Conservation (phyloP, 495 filamentous ascomycete genomes). For the Xylaria scruposa region DNA sequence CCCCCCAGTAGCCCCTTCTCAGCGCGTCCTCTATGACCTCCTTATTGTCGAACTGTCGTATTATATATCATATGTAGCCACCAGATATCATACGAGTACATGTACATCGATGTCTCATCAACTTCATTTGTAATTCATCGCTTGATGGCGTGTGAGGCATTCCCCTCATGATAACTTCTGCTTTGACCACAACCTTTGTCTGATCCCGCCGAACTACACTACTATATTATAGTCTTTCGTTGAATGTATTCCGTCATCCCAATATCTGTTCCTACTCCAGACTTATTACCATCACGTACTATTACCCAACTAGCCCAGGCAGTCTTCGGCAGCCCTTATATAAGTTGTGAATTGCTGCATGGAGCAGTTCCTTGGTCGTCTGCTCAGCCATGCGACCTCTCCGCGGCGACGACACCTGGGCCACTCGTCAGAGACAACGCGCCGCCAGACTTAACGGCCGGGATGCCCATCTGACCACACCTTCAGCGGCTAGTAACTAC, state of each 20-base stretch:
- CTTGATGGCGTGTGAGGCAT: background rate
- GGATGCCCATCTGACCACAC: slow-evolving; percentile 37
- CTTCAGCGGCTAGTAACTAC: slow-evolving; percentile 39
- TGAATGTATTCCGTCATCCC: slow-evolving; percentile 20
- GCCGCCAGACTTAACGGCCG: background rate
- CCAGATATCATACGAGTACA: slow-evolving; percentile 7
- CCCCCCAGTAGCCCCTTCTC: background rate
- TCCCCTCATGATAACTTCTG: background rate
- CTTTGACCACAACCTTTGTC: background rate
- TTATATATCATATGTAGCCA: background rate
- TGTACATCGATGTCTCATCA: slow-evolving; percentile 1
- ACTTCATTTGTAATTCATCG: background rate
- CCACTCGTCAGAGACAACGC: slow-evolving; percentile 41
- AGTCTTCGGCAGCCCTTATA: background rate
- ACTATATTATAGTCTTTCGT: slow-evolving; percentile 5
- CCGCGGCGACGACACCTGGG: slow-evolving; percentile 46
- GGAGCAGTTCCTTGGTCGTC: background rate
- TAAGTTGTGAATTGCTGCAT: background rate
- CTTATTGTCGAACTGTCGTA: background rate
- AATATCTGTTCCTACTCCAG: background rate
- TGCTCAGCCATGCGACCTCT: slow-evolving; percentile 46
- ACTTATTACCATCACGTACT: background rate
- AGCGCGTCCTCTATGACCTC: background rate
- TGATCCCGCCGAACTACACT: background rate
- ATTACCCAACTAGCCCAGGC: background rate